Conservation (phyloP, 169 alveolate genomes). For the Plasmodium yoelii region DNA sequence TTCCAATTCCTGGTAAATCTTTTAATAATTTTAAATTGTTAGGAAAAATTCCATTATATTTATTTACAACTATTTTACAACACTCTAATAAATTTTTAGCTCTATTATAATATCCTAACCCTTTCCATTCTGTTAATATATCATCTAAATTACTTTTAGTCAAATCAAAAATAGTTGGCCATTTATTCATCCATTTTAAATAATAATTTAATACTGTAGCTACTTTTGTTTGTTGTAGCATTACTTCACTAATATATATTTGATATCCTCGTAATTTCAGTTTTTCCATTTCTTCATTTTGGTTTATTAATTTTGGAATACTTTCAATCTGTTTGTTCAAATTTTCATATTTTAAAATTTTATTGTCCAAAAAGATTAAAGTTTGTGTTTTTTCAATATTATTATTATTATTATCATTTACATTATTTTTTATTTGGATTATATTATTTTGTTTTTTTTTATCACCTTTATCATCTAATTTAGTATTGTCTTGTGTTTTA, state of each 20-base stretch:
- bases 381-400: not conserved
- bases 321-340: not conserved
- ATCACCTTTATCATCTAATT: not conserved
- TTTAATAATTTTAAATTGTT: conserved; percentile 46
- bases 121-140: conserved; percentile 74
- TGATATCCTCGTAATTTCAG: conserved; percentile 72
- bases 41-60: conserved; percentile 75
- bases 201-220: conserved; percentile 76
- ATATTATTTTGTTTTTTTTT: not conserved
- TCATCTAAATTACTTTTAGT: conserved; percentile 75
- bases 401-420: not conserved
- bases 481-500: not conserved
- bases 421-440: conserved; percentile 13
- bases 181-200: conserved; percentile 78
- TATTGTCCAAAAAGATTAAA: not conserved
- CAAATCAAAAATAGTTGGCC: conserved; percentile 67
- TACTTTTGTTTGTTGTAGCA: conserved; percentile 84
- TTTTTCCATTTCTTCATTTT: not conserved
- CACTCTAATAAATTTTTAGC: conserved; percentile 78
- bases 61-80: conserved; percentile 65
- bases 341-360: not conserved
- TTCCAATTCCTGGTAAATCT: conserved; percentile 82
- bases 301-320: no score
- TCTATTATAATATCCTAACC: conserved; percentile 80
- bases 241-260: conserved; percentile 81